Evolutionary conservation across 2,329 filamentous ascomycete genomes (phyloP).

Genomic region (Arthrinium phaeospermum): DNA sequence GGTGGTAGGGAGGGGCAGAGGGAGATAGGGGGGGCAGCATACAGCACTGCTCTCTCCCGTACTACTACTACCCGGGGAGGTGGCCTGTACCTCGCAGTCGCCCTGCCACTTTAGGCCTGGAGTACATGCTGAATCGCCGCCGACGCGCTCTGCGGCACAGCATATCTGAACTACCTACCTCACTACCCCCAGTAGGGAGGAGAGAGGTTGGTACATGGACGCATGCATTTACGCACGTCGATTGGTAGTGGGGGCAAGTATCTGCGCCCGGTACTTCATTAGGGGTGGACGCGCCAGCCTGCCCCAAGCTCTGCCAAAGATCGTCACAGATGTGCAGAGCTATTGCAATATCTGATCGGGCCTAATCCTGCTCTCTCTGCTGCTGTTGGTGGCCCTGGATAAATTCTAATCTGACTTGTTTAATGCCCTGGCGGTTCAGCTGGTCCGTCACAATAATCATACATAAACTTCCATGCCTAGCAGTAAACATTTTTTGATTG

Average conservation of each 20-base stretch:
- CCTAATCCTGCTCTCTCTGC: constrained; percentile 7
- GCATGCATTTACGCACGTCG: constrained; percentile 8
- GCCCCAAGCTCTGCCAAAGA: constrained; percentile 13
- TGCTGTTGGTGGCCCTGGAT: not conserved
- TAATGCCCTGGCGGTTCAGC: not conserved
- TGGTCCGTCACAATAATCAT: not conserved
- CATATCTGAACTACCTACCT: not conserved
- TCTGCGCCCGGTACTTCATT: constrained; percentile 7
- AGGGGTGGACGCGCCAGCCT: constrained; percentile 16
- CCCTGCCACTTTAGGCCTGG: not conserved
- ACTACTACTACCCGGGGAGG: not conserved
- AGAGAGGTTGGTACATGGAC: not conserved
- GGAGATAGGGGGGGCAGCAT: constrained; percentile 3
- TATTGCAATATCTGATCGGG: constrained; percentile 14
- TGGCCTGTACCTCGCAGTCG: not conserved
- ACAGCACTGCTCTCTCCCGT: not conserved
- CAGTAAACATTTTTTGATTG: not conserved
- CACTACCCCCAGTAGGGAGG: not conserved
- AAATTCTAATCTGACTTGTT: constrained; percentile 15
- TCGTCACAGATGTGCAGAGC: constrained; percentile 10
- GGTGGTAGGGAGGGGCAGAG: constrained; percentile 4
- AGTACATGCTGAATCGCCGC: not conserved
- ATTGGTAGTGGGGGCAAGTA: not conserved
- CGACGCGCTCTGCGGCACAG: not conserved
- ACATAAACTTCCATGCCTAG: not conserved